phyloP scores from a whole-genome alignment of 257 asterid species.

The Penstemon barbatus region DNA sequence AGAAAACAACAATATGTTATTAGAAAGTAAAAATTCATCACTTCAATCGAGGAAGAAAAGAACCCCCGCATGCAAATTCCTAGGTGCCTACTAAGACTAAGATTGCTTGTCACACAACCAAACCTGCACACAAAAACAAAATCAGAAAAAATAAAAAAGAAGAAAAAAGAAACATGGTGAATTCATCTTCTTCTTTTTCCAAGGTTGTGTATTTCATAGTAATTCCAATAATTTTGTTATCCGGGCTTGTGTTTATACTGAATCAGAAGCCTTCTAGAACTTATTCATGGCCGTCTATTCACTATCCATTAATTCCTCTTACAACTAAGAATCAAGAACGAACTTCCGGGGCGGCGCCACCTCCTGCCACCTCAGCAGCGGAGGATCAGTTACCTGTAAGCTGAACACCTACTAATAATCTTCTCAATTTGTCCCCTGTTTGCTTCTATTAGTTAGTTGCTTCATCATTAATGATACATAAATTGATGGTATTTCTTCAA shows the following conservation, averaged over 20 bases:
- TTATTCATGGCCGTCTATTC: slow-evolving; percentile 17
- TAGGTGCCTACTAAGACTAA: no score
- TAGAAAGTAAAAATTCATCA: no score
- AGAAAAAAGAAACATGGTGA: slow-evolving; percentile 27
- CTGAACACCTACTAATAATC: no score
- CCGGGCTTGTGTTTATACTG: slow-evolving; percentile 32
- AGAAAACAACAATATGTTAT: no score
- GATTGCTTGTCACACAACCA: no score
- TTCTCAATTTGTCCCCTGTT: not conserved
- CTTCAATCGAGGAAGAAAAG: no score
- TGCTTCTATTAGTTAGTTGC: no score
- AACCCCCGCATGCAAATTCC: no score
- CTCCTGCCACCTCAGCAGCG: slow-evolving; percentile 3
- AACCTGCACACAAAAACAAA: no score
- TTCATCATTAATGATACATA: no score
- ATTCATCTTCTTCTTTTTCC: slow-evolving; percentile 31
- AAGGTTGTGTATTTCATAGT: slow-evolving; percentile 44
- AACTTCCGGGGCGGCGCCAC: slow-evolving; percentile 18
- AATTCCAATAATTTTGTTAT: slow-evolving; percentile 43
- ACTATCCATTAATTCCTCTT: not conserved
- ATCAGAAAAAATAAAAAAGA: no score
- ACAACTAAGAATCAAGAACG: not conserved
- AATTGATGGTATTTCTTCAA: no score
- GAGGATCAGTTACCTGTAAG: slow-evolving; percentile 32
- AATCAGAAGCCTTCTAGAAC: slow-evolving; percentile 33